Evolutionary conservation across 139 green algal genomes (phyloP).

Genomic region (Pseudopediastrum boryanum): DNA sequence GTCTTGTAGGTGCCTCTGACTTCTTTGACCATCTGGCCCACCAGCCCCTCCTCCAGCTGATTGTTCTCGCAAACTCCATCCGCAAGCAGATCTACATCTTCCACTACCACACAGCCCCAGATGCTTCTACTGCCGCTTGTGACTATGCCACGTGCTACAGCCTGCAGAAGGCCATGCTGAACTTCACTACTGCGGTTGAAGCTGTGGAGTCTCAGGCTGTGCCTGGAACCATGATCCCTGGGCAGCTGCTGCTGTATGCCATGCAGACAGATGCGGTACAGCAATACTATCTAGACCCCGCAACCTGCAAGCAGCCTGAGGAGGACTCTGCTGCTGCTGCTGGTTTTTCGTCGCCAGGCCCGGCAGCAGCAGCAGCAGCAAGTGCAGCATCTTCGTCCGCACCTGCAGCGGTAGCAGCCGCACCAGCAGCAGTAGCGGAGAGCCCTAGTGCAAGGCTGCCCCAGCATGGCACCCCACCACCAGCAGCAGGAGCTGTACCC

Average conservation of each 20-base stretch:
- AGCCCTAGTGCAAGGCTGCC: background rate
- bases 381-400: background rate
- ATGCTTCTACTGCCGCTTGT: conserved; percentile 43
- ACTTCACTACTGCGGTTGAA: conserved; percentile 54
- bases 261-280: conserved; percentile 87
- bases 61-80: conserved; percentile 81
- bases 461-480: background rate
- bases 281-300: conserved; percentile 79
- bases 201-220: conserved; percentile 33
- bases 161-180: conserved; percentile 82
- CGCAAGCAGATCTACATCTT: conserved; percentile 75
- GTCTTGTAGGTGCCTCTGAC: background rate
- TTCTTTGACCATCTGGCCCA: conserved; percentile 70
- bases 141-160: conserved; percentile 73
- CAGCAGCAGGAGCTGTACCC: background rate
- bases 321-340: background rate
- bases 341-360: background rate
- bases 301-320: conserved; percentile 49
- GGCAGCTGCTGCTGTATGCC: conserved; percentile 57
- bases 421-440: background rate
- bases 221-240: background rate
- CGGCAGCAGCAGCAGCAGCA: background rate
- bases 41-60: conserved; percentile 46
- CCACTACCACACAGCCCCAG: conserved; percentile 44
- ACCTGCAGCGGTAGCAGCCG: background rate